A percentile compares a stretch with the other conserved stretches of the same genome.
Evolutionary conservation across 176 grass and related monocot genomes (phyloP).

Genomic region (Juncus effusus): DNA sequence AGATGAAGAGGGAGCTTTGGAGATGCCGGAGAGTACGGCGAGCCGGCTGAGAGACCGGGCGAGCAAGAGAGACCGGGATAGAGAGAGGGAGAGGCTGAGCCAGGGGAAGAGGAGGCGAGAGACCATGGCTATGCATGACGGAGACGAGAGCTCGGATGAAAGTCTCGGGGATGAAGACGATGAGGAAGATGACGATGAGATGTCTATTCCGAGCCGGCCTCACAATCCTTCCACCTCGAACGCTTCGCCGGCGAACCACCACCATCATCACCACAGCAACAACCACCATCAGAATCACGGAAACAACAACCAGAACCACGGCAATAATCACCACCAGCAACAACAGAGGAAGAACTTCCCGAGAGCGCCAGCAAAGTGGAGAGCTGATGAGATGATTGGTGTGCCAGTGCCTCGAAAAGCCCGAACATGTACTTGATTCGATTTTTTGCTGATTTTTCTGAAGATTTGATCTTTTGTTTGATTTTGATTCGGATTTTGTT

Average conservation of each 20-base stretch:
- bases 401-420: constrained; percentile 88
- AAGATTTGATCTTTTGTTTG: not conserved
- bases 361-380: constrained; percentile 40
- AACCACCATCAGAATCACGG: constrained; percentile 31
- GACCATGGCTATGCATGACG: constrained; percentile 42
- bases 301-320: constrained; percentile 31
- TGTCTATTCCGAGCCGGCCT: constrained; percentile 36
- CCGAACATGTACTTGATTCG: constrained; percentile 54
- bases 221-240: constrained; percentile 61
- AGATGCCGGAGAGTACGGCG: constrained; percentile 36
- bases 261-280: constrained; percentile 32
- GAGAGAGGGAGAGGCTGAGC: constrained; percentile 40
- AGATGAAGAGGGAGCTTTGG: constrained; percentile 37
- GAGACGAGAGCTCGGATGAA: constrained; percentile 79
- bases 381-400: constrained; percentile 97
- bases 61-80: constrained; percentile 37
- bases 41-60: constrained; percentile 33
- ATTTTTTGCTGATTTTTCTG: not conserved
- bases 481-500: constrained; percentile 1
- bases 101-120: constrained; percentile 37
- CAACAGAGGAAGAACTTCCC: constrained; percentile 55
- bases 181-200: constrained; percentile 70
- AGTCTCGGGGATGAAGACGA: constrained; percentile 74
- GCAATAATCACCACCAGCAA: constrained; percentile 41
- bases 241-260: constrained; percentile 33